These are phyloP conservation scores for Yarrowia sp. DNA, from an alignment of 805 yeast species.

Conservation along the genomic window DNA sequence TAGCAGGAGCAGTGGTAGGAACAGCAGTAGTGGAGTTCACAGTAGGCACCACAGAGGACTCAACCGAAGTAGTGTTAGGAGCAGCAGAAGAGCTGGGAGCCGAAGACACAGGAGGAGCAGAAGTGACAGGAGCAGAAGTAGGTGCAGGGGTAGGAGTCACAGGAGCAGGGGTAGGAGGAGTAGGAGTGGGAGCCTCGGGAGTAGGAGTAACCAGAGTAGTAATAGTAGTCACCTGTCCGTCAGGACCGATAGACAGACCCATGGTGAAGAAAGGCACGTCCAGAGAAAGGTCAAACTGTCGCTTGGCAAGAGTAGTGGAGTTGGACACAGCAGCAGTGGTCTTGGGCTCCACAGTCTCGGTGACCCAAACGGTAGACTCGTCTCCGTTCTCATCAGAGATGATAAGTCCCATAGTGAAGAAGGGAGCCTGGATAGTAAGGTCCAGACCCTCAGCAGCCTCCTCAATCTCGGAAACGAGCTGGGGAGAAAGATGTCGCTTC, in stretches of 20 bases:
- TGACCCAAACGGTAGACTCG: background rate
- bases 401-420: slow-evolving; percentile 6
- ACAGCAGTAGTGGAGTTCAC: background rate
- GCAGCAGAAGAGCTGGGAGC: background rate
- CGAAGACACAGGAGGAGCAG: background rate
- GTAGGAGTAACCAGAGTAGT: slow-evolving; percentile 12
- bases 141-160: background rate
- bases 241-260: slow-evolving; percentile 16
- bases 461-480: background rate
- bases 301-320: background rate
- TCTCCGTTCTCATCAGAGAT: background rate
- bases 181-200: background rate
- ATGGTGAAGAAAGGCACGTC: slow-evolving; percentile 8
- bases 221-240: background rate
- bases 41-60: too few species aligned
- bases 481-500: background rate
- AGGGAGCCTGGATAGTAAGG: slow-evolving; percentile 16
- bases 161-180: background rate
- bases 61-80: background rate
- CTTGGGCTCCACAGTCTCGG: slow-evolving; percentile 1
- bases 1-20: background rate
- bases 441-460: slow-evolving; percentile 8
- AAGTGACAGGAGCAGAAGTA: background rate
- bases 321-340: background rate
- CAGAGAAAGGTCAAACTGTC: background rate